Percentiles rank a stretch among this genome's conserved stretches.
Conservation (phyloP, 306 rosid genomes). For the Carpinus viminea region DNA sequence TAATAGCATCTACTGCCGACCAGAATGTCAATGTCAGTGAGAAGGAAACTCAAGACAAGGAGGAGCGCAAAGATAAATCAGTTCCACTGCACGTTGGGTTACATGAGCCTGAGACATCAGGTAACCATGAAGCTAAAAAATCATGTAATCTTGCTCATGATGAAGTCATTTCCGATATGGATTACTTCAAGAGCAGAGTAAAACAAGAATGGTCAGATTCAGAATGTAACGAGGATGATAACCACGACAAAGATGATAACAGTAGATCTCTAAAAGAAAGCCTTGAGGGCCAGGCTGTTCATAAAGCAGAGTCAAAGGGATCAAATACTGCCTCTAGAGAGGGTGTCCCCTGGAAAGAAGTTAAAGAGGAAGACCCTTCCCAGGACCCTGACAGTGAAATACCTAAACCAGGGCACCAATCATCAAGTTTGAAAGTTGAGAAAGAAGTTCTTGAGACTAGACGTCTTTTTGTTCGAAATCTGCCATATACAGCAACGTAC, state of each 20-base stretch:
- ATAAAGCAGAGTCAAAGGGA: conserved; percentile 27
- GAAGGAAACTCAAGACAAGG: conserved; percentile 36
- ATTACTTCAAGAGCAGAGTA: conserved; percentile 83
- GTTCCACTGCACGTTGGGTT: conserved; percentile 28
- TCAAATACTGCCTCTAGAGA: conserved; percentile 22
- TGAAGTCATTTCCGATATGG: conserved; percentile 64
- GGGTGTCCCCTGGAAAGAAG: conserved; percentile 28
- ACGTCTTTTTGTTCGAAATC: conserved; percentile 87
- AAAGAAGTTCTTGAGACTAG: conserved; percentile 53
- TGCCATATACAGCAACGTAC: conserved; percentile 79
- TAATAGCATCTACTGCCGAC: conserved; percentile 27
- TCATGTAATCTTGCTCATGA: conserved; percentile 36
- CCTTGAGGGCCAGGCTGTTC: conserved; percentile 29
- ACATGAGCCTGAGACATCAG: conserved; percentile 21
- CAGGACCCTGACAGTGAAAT: conserved; percentile 22
- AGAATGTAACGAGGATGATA: conserved; percentile 53
- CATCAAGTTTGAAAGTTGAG: conserved; percentile 42
- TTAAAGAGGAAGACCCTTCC: conserved; percentile 20
- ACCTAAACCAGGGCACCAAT: conserved; percentile 23
- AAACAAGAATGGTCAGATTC: conserved; percentile 82
- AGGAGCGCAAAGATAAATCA: conserved; percentile 26
- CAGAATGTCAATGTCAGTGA: conserved; percentile 24
- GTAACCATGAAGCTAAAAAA: conserved; percentile 30
- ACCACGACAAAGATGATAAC: conserved; percentile 18
- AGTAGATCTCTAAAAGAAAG: conserved; percentile 28